Base-by-base conservation (phyloP, 1,139 yeast species). In the Suhomyces maxii region DNA sequence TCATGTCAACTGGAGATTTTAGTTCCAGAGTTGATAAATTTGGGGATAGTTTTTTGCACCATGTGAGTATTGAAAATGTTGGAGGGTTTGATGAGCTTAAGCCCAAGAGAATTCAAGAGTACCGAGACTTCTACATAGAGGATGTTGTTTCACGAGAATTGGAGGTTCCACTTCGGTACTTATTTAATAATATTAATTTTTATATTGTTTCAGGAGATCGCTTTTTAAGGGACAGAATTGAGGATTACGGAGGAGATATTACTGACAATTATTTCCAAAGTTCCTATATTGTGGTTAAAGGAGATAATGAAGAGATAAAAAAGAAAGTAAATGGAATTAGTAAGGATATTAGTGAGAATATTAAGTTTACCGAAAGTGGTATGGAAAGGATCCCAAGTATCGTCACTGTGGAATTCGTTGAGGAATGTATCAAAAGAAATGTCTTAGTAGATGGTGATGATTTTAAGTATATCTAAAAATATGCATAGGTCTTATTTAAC, bases 11-110 rank as follows among this genome's bases (percentile, higher is more conserved):
- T 7, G 51, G 49, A 39, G 46, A 36, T 14, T 48, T 49, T 23
- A 37, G 41, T 13, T 40, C 46, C 10, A 65, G 72, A 38, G 69
- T 73, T 0, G 89, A 85, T 56, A 52, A 50, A 13, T 79, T 53
- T 58, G 87, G 87, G 0, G 86, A 83, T 59, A 83, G 89, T 52
- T 76, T 64, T 50, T 63, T 65, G 10, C 58, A 69, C 3, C 65
- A 64, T 9, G 54, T 49, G 3, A 36, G 34, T 23, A 7, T 48
- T 11, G 8, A 28, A n/a, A 25, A 9, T 4, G 37, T 43, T 3
- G 34, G 26, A 7, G 39, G 34, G 8, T 51, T 49, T 25, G 35
- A 33, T 2, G 39, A 41, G 4, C 40, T 53, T 51, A 47, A 39
- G 11, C 55, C 45, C 6, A 40, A 13, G 23, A 50, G 43, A 39